These are phyloP conservation scores for Clitoria ternatea DNA, from an alignment of 306 rosid species.

Conservation along the genomic window DNA sequence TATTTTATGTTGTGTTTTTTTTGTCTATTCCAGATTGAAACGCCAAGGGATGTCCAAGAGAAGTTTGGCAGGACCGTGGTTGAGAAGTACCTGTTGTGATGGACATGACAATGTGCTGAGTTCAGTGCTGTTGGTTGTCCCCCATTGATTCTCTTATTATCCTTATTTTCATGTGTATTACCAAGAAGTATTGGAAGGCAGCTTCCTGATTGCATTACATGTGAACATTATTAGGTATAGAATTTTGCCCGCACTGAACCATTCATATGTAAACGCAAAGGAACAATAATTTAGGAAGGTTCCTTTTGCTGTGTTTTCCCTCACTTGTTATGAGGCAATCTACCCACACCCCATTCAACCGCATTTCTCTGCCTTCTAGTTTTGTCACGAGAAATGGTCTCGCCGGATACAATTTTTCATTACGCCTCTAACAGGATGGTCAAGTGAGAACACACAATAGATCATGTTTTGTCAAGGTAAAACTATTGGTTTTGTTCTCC, in stretches of 20 bases:
- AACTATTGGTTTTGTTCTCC: too few species aligned
- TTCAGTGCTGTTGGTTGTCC: slow-evolving; percentile 16
- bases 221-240: slow-evolving; percentile 9
- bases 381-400: too few species aligned
- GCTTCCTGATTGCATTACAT: background rate
- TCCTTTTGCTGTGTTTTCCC: background rate
- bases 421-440: too few species aligned
- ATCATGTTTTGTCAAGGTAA: too few species aligned
- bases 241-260: slow-evolving; percentile 16
- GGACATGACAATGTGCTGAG: background rate
- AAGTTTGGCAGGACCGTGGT: slow-evolving; percentile 92
- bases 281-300: slow-evolving; percentile 9
- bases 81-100: slow-evolving; percentile 74
- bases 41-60: slow-evolving; percentile 86
- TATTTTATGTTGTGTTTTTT: slow-evolving; percentile 11
- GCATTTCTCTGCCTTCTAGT: background rate
- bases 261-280: slow-evolving; percentile 1
- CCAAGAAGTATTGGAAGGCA: slow-evolving; percentile 24
- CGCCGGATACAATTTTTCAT: too few species aligned
- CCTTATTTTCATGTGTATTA: background rate
- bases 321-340: background rate
- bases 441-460: too few species aligned
- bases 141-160: slow-evolving; percentile 17
- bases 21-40: slow-evolving; percentile 63
- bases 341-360: background rate